Evolutionary conservation across 176 grass and related monocot genomes (phyloP), one percentile per base, ranked within the genome.

Genomic region (Carex cristatella): DNA sequence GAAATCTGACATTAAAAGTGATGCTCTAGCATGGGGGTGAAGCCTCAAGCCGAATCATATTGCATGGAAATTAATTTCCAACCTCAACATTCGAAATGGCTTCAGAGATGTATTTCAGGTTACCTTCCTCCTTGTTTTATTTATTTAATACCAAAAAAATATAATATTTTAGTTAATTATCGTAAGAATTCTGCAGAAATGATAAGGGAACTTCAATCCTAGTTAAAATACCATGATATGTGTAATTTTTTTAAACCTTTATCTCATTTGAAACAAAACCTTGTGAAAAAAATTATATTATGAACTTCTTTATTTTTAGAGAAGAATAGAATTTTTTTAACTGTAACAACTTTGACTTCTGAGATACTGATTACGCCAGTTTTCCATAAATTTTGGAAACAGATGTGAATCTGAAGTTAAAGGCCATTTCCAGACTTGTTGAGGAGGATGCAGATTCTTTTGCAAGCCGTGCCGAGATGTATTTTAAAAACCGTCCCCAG

Each of bases 381-480:
- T 81, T 81, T 37, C 19, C 46, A 18, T 18, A 66, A 83, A 83
- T 49, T 49, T 6, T 35, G 64, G 64, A 68, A 32, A 37, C 87
- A 98, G 96, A 92, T 55, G 94, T 95, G 85, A 94, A 98, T 88
- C 84, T 70, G 85, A 98, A 95, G 83, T 72, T 94, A 53, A 95
- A 94, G 81, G 78, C 82, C 18, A 98, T 98, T 92, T 91, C 94
- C 88, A 92, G 72, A 80, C 91, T 98, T 54, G 91, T 95, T 61
- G 96, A 98, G 86, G 89, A 95, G 86, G 96, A 98, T 88, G 96
- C 96, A 15, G 96, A 98, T 76, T 95, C 96, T 48, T 98, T 98
- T 62, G 91, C 96, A 84, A 90, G 90, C 87, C 88, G 91, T 79
- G 89, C 96, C 23, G 96, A 98, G 89, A 98, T 98, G 91, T 98